These are phyloP conservation scores for Aureoboletus auriporus DNA, from an alignment of 768 basidiomycete genomes.

Conservation along the genomic window DNA sequence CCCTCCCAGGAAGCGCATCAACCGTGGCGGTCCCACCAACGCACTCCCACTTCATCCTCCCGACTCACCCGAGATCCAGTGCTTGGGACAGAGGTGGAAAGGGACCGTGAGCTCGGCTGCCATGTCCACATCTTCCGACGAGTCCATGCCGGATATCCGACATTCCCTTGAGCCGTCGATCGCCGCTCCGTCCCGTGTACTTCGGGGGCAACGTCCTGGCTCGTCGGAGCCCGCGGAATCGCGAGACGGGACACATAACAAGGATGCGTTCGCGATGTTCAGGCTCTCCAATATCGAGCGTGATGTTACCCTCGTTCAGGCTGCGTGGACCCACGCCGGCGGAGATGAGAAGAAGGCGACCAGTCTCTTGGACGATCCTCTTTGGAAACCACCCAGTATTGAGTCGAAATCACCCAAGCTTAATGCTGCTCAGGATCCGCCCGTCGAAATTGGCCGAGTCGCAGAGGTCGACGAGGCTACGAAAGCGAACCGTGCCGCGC, in stretches of 20 bases:
- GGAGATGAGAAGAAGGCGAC: slow-evolving; percentile 61
- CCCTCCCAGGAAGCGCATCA: slow-evolving; percentile 68
- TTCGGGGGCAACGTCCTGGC: slow-evolving; percentile 42
- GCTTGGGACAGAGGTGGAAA: slow-evolving; percentile 47
- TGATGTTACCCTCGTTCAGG: slow-evolving; percentile 39
- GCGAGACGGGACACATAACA: slow-evolving; percentile 15
- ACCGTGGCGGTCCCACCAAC: slow-evolving; percentile 45
- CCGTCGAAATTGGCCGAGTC: slow-evolving; percentile 52
- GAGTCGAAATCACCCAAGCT: slow-evolving; percentile 12
- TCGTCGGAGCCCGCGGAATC: slow-evolving; percentile 29
- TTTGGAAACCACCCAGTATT: slow-evolving; percentile 47
- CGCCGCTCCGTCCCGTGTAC: slow-evolving; percentile 43
- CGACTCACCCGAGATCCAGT: slow-evolving; percentile 57
- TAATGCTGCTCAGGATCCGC: slow-evolving; percentile 14
- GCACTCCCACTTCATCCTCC: slow-evolving; percentile 32
- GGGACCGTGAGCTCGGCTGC: slow-evolving; percentile 35
- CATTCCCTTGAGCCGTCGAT: slow-evolving; percentile 41
- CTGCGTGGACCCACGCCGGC: slow-evolving; percentile 65
- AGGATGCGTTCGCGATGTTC: slow-evolving; percentile 49
- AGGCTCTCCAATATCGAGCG: slow-evolving; percentile 55
- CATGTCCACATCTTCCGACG: slow-evolving; percentile 64
- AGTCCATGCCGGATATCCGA: slow-evolving; percentile 52
- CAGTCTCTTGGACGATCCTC: slow-evolving; percentile 50
- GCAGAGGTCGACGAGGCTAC: slow-evolving; percentile 72
- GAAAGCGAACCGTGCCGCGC: slow-evolving; percentile 59